These are phyloP conservation scores for Alternaria hordeiaustralica DNA, from an alignment of 2,329 filamentous ascomycete species.

Conservation along the genomic window DNA sequence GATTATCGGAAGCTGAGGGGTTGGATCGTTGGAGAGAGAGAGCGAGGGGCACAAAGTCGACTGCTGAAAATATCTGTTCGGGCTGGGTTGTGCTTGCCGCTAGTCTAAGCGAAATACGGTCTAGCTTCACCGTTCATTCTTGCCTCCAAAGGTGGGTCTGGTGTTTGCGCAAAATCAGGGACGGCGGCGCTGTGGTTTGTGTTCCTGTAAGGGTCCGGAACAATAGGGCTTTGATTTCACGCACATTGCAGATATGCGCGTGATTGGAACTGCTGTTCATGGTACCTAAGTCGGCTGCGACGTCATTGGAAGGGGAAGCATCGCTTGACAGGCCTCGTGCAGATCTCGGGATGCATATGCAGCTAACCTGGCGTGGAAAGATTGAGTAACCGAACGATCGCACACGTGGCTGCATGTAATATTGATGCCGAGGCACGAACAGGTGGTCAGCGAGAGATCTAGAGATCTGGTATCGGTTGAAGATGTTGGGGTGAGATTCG, in stretches of 20 bases:
- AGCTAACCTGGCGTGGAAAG: slow-evolving; percentile 23
- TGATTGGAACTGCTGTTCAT: slow-evolving; percentile 9
- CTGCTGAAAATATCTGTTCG: slow-evolving; percentile 18
- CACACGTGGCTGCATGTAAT: slow-evolving; percentile 18
- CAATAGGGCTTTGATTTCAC: not conserved
- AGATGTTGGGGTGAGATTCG: not conserved
- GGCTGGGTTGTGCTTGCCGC: slow-evolving; percentile 18
- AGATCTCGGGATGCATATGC: slow-evolving; percentile 19
- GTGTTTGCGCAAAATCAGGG: slow-evolving; percentile 7
- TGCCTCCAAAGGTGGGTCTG: slow-evolving; percentile 11
- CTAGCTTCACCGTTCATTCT: slow-evolving; percentile 12
- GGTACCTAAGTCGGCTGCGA: not conserved
- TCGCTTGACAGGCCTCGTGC: slow-evolving; percentile 17
- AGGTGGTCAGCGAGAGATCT: not conserved
- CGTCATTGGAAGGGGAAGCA: slow-evolving; percentile 13
- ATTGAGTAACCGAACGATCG: slow-evolving; percentile 22
- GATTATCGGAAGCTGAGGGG: slow-evolving; percentile 13
- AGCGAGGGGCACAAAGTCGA: slow-evolving; percentile 18
- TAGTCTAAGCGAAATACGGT: slow-evolving; percentile 18
- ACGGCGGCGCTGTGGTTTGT: not conserved
- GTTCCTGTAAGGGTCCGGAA: not conserved
- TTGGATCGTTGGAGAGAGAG: slow-evolving; percentile 15
- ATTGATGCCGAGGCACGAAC: not conserved
- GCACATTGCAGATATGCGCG: not conserved
- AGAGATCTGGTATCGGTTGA: not conserved